A percentile compares a stretch with the other conserved stretches of the same genome.
These are phyloP conservation scores for Penicillium lividum DNA, from an alignment of 495 filamentous ascomycete species.

Conservation along the genomic window DNA sequence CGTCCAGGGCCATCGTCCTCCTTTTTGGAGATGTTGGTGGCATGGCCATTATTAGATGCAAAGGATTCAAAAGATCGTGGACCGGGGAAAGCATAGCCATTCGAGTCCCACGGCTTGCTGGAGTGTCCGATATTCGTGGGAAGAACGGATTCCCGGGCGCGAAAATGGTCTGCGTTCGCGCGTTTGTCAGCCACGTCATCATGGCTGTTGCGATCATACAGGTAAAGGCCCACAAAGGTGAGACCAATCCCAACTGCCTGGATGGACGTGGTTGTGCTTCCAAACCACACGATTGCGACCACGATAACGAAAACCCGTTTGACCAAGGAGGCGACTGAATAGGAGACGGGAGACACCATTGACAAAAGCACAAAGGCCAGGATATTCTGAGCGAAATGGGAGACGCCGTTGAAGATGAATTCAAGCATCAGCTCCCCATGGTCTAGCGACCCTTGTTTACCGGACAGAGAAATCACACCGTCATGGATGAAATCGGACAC, in stretches of 20 bases:
- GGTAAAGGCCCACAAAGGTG: conserved; percentile 89
- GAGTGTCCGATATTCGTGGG: conserved; percentile 57
- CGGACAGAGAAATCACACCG: conserved; percentile 68
- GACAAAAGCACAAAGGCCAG: conserved; percentile 89
- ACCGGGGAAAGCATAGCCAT: conserved; percentile 43
- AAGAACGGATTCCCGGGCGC: conserved; percentile 63
- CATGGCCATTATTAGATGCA: conserved; percentile 25
- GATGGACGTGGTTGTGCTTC: conserved; percentile 75
- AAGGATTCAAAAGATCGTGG: conserved; percentile 29
- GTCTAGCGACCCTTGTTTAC: conserved; percentile 68
- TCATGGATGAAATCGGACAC: conserved; percentile 46
- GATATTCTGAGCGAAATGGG: conserved; percentile 96
- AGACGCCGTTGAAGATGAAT: conserved; percentile 95
- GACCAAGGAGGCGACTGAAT: conserved; percentile 91
- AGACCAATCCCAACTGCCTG: conserved; percentile 84
- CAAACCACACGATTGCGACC: conserved; percentile 95
- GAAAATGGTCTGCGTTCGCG: conserved; percentile 57
- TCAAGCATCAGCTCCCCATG: conserved; percentile 77
- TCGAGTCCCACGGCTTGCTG: conserved; percentile 40
- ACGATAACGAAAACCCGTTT: conserved; percentile 98
- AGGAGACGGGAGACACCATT: conserved; percentile 92
- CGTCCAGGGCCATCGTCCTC: conserved; percentile 54
- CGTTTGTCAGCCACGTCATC: conserved; percentile 78
- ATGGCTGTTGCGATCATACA: conserved; percentile 92
- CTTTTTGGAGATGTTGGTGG: conserved; percentile 58